Percentiles rank a stretch among this genome's conserved stretches.
Conservation (phyloP, 306 rosid genomes). For the Amphicarpaea edgeworthii region DNA sequence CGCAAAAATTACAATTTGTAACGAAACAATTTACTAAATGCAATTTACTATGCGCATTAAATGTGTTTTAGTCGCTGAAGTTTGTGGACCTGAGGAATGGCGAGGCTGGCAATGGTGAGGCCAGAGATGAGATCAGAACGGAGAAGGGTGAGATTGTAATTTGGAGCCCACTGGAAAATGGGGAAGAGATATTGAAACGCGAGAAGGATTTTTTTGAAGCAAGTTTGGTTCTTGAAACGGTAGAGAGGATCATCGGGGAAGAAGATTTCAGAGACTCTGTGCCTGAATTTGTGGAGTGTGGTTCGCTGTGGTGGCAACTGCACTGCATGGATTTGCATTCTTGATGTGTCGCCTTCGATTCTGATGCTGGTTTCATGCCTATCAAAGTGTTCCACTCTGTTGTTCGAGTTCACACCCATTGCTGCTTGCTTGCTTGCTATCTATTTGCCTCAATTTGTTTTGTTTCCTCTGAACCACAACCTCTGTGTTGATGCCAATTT, state of each 20-base stretch:
- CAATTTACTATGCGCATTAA: too few relatives aligned
- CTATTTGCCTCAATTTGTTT: too few relatives aligned
- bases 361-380: slow-evolving; percentile 50
- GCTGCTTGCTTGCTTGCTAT: neutral
- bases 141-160: slow-evolving; percentile 62
- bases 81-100: slow-evolving; percentile 81
- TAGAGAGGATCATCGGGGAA: slow-evolving; percentile 89
- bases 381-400: slow-evolving; percentile 77
- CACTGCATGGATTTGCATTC: slow-evolving; percentile 68
- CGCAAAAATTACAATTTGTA: too few relatives aligned
- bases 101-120: slow-evolving; percentile 95
- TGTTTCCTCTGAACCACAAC: neutral
- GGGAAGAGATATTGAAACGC: slow-evolving; percentile 78
- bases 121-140: slow-evolving; percentile 84
- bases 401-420: slow-evolving; percentile 73
- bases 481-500: neutral
- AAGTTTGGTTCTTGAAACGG: slow-evolving; percentile 74
- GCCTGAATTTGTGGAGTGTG: slow-evolving; percentile 66
- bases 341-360: slow-evolving; percentile 48
- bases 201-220: slow-evolving; percentile 56
- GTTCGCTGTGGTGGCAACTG: slow-evolving; percentile 67
- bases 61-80: too few relatives aligned
- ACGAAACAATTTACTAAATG: too few relatives aligned
- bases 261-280: slow-evolving; percentile 74
- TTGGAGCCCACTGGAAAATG: slow-evolving; percentile 82